These are phyloP conservation scores for Galerina marginata DNA, from an alignment of 768 basidiomycete species.

Conservation along the genomic window DNA sequence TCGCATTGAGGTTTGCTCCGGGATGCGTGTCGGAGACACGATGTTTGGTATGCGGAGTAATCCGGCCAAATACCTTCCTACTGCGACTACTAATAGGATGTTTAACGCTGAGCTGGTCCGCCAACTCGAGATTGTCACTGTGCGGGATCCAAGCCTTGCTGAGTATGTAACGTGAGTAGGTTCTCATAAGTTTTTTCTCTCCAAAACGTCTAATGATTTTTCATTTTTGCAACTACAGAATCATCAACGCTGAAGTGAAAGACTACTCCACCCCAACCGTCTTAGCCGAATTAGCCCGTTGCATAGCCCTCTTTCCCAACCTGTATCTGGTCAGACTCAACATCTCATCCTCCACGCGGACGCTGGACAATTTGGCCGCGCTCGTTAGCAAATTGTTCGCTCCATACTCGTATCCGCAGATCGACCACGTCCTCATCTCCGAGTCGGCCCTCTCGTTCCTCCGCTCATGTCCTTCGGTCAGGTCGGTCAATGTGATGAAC, in stretches of 20 bases:
- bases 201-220: no score
- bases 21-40: no score
- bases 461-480: not conserved
- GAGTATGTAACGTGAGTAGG: no score
- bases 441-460: not conserved
- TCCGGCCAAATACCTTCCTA: not conserved
- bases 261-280: not conserved
- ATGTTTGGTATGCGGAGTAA: not conserved
- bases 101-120: slow-evolving; percentile 9
- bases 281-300: not conserved
- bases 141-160: not conserved
- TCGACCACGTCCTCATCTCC: not conserved
- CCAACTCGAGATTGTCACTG: not conserved
- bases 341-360: not conserved
- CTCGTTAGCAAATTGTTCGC: not conserved
- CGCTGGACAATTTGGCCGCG: not conserved
- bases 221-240: slow-evolving; percentile 2
- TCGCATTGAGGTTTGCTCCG: no score
- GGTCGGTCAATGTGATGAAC: not conserved
- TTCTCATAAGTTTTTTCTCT: no score
- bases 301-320: not conserved
- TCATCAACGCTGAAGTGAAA: not conserved
- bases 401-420: not conserved
- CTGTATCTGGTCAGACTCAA: not conserved
- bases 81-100: not conserved